Conservation (phyloP, 768 basidiomycete species). For the Hirschioporus abietinus region DNA sequence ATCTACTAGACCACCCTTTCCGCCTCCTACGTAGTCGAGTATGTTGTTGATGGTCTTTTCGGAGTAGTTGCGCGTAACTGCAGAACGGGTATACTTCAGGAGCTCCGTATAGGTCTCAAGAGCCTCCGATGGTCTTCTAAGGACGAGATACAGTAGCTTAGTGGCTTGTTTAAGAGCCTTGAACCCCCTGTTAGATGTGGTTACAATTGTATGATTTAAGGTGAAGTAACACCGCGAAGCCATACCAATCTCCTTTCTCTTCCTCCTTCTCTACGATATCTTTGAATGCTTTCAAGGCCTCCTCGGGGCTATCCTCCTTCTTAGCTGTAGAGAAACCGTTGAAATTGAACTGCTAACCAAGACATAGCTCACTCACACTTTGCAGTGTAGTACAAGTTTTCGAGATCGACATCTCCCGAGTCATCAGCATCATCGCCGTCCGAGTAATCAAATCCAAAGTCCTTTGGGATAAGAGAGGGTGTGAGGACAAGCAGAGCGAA, state of each 20-base stretch:
- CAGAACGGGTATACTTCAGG: slow-evolving; percentile 90
- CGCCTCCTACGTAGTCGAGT: slow-evolving; percentile 93
- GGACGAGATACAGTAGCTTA: slow-evolving; percentile 80
- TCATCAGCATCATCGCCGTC: slow-evolving; percentile 83
- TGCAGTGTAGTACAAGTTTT: slow-evolving; percentile 98
- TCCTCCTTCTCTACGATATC: slow-evolving; percentile 86
- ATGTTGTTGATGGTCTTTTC: slow-evolving; percentile 99
- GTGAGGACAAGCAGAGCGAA: slow-evolving; percentile 4
- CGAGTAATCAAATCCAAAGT: slow-evolving; percentile 96
- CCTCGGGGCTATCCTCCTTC: slow-evolving; percentile 92
- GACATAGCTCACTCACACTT: slow-evolving; percentile 59
- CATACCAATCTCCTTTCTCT: slow-evolving; percentile 91
- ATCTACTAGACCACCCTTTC: slow-evolving; percentile 70
- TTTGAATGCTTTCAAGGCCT: slow-evolving; percentile 84
- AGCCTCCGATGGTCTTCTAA: slow-evolving; percentile 79
- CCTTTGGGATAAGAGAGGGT: slow-evolving; percentile 38
- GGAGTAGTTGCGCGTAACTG: slow-evolving; percentile 92
- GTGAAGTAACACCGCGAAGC: neutral
- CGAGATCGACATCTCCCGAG: slow-evolving; percentile 79
- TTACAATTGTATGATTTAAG: slow-evolving; percentile 5
- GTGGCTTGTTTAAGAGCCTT: slow-evolving; percentile 98
- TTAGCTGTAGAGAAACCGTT: slow-evolving; percentile 46
- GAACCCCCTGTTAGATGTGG: slow-evolving; percentile 71
- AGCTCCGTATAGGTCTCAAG: slow-evolving; percentile 81
- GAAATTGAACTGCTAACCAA: neutral